These are phyloP conservation scores for Drechmeria coniospora DNA, from an alignment of 2,329 filamentous ascomycete genomes.

Conservation along the genomic window DNA sequence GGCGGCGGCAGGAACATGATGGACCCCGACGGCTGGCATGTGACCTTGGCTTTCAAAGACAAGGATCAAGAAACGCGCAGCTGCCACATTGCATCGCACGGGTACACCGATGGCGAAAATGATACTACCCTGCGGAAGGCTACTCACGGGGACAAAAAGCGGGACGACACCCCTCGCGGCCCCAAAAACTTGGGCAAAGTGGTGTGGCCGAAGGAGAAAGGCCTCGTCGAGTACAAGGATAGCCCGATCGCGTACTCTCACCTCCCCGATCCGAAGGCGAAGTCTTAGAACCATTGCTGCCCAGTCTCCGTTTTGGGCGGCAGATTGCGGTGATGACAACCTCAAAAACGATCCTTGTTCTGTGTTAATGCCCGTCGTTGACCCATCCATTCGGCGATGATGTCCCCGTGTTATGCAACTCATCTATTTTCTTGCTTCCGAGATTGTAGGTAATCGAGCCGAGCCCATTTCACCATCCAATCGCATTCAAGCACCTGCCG, in stretches of 20 bases:
- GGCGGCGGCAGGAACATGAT: background rate
- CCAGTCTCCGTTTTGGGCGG: too few relatives aligned
- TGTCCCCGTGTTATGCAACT: conserved; percentile 63
- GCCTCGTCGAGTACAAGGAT: conserved; percentile 1
- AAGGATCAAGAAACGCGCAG: background rate
- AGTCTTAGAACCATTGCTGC: background rate
- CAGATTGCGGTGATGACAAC: too few relatives aligned
- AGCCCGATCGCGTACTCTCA: conserved; percentile 2
- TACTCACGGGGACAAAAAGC: conserved; percentile 2
- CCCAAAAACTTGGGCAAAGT: conserved; percentile 1
- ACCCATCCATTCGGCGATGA: conserved; percentile 59
- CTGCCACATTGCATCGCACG: conserved; percentile 1
- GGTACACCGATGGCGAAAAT: conserved; percentile 1
- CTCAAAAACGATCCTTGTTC: too few relatives aligned
- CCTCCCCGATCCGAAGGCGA: background rate
- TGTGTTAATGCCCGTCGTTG: too few relatives aligned
- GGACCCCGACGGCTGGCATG: conserved; percentile 1
- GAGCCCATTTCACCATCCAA: conserved; percentile 11
- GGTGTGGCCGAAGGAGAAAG: conserved; percentile 1
- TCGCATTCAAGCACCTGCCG: conserved; percentile 3
- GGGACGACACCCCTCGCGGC: conserved; percentile 1
- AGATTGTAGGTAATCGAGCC: conserved; percentile 2
- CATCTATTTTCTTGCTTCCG: too few relatives aligned
- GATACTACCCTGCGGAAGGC: background rate
- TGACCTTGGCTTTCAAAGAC: conserved; percentile 1